A percentile compares a stretch with the other conserved stretches of the same genome.
Evolutionary conservation across 192 early-diverging fungal species (phyloP).

Genomic region (Allomyces javanicus): DNA sequence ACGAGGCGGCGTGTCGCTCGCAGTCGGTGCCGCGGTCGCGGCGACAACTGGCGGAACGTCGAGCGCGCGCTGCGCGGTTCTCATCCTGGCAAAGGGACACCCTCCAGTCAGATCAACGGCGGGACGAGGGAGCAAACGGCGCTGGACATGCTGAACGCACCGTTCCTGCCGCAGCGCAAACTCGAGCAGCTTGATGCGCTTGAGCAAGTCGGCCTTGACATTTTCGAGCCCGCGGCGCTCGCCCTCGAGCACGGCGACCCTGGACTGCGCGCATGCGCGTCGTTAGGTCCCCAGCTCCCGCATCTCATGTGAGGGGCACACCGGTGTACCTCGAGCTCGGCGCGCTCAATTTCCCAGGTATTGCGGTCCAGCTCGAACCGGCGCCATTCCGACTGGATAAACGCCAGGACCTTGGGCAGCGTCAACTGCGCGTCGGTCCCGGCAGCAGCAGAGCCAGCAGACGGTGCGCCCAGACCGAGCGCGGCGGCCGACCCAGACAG

Average conservation of each 20-base stretch:
- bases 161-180: conserved; percentile 12
- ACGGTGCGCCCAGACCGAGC: not conserved
- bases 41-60: no score
- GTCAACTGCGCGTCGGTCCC: not conserved
- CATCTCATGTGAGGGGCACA: not conserved
- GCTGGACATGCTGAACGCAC: no score
- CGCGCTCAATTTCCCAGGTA: conserved; percentile 33
- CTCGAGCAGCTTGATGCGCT: conserved; percentile 37
- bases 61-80: no score
- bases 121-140: no score
- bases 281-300: not conserved
- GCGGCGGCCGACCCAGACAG: no score
- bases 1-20: no score
- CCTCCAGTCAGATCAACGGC: no score
- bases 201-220: conserved; percentile 21
- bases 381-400: conserved; percentile 33
- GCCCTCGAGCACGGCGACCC: conserved; percentile 24
- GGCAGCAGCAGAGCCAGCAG: not conserved
- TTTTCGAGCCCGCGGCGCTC: conserved; percentile 25
- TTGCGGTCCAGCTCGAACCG: conserved; percentile 31
- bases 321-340: conserved; percentile 25
- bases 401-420: conserved; percentile 28
- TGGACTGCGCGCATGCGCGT: conserved; percentile 10
- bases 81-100: no score
- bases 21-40: no score